Evolutionary conservation across 768 basidiomycete genomes (phyloP), one percentile per base, ranked within the genome.

Genomic region (Amanita polypyramis): DNA sequence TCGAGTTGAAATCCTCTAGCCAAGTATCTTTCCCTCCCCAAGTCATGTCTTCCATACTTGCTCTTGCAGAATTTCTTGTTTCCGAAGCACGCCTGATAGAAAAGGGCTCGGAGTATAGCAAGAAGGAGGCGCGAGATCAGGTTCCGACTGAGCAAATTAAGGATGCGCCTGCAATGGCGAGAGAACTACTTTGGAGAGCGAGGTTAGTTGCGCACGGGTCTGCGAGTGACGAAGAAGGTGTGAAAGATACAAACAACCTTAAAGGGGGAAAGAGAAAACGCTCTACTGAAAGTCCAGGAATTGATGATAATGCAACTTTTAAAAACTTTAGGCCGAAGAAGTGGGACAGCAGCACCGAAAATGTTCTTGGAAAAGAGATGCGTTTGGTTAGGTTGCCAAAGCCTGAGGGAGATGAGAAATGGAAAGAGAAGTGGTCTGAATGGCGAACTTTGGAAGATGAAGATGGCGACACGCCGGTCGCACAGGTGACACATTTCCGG

Each of bases 111-210:
- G 88, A 90, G 8, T 67, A 76, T 39, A 77, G 76, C 38, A 85
- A 82, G 64, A 85, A 81, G 57, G 82, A 90, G 56, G 76, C 79
- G 2, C 84, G 77, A 57, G 92, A 94, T 45, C 78, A 86, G 49
- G 78, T 95, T 15, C 93, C 93, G 1, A 55, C 60, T 7, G 92
- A 94, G 54, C 77, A 80, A 46, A 76, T 93, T 50, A 87, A 86
- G 59, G 93, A 96, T 64, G 76, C 85, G 14, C 67, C 85, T 2
- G 84, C 83, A 2, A 60, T 91, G 46, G 90, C 90, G 14, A 70
- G 89, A 53, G 93, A 96, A 60, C 65, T 96, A 37, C 72, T 85
- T 37, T 96, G 93, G 93, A 75, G 93, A 42, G 73, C 82, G 23
- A 75, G 76, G 47, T 63, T 78, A 37, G 21, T 47, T 17, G 77